Evolutionary conservation across 257 asterid genomes (phyloP).

Genomic region (Cordia subcordata): DNA sequence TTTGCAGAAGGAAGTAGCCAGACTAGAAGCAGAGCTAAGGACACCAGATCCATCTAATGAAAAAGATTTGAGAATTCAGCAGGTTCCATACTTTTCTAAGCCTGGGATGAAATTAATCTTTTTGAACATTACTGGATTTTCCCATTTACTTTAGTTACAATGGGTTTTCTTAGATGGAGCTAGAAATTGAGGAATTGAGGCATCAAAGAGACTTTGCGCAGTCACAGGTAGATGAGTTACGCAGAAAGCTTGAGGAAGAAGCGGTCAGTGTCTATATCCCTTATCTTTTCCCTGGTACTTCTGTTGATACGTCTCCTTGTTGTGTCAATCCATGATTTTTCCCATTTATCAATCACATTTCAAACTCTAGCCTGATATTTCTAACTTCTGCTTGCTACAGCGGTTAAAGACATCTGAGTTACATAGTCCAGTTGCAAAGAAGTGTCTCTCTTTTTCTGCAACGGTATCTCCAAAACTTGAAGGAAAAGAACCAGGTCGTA

Average conservation of each 20-base stretch:
- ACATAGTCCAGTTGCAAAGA: slow-evolving; percentile 54
- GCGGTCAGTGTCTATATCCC: slow-evolving; percentile 38
- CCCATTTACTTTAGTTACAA: slow-evolving; percentile 12
- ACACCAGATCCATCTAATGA: slow-evolving; percentile 79
- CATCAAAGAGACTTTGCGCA: slow-evolving; percentile 92
- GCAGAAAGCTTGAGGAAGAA: slow-evolving; percentile 68
- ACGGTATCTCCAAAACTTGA: slow-evolving; percentile 55
- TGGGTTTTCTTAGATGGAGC: slow-evolving; percentile 62
- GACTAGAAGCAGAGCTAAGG: slow-evolving; percentile 81
- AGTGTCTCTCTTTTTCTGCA: slow-evolving; percentile 83
- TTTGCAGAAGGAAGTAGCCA: slow-evolving; percentile 93
- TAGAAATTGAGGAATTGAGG: slow-evolving; percentile 85
- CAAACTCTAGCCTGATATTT: slow-evolving; percentile 3
- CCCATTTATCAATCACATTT: not conserved
- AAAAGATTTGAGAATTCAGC: slow-evolving; percentile 62
- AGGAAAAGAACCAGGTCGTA: slow-evolving; percentile 35
- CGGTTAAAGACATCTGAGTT: slow-evolving; percentile 42
- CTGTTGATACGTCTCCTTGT: not conserved
- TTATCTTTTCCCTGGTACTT: not conserved
- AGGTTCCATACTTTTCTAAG: slow-evolving; percentile 44
- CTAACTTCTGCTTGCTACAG: slow-evolving; percentile 24
- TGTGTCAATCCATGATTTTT: not conserved
- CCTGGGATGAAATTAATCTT: slow-evolving; percentile 4
- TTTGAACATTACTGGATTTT: not conserved
- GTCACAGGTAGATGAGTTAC: slow-evolving; percentile 75